A percentile compares a stretch with the other conserved stretches of the same genome.
phyloP scores from a whole-genome alignment of 2,329 filamentous ascomycete genomes.

The Plectosphaerella sp. region DNA sequence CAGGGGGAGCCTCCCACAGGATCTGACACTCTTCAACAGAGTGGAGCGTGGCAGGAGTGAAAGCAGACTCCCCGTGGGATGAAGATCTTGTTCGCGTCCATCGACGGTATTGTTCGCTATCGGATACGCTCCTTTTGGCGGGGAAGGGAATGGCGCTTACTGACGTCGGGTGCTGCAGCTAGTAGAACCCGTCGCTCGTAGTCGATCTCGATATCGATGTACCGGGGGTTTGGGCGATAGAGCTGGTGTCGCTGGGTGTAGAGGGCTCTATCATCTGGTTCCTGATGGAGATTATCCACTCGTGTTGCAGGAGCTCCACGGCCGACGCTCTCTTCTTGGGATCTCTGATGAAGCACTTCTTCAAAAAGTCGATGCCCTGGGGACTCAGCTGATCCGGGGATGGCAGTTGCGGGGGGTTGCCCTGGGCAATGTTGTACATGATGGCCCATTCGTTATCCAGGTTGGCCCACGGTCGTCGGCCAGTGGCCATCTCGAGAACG shows the following conservation, averaged over 20 bases:
- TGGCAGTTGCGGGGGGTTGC: slow-evolving; percentile 85
- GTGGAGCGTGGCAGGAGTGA: too few relatives aligned
- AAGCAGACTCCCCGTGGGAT: not conserved
- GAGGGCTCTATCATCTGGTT: slow-evolving; percentile 60
- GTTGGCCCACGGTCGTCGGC: slow-evolving; percentile 87
- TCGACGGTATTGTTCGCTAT: not conserved
- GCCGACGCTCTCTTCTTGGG: slow-evolving; percentile 75
- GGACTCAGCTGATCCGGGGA: slow-evolving; percentile 77
- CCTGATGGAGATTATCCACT: slow-evolving; percentile 73
- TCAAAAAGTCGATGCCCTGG: slow-evolving; percentile 81
- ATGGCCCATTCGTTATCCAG: slow-evolving; percentile 99
- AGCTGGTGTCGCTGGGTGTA: slow-evolving; percentile 54
- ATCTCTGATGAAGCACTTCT: slow-evolving; percentile 81
- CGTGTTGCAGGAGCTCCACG: slow-evolving; percentile 86
- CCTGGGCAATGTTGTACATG: slow-evolving; percentile 99
- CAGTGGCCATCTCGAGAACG: slow-evolving; percentile 95
- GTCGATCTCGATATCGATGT: slow-evolving; percentile 21
- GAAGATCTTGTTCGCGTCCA: too few relatives aligned
- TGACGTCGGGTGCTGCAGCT: slow-evolving; percentile 5
- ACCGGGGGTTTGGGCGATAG: slow-evolving; percentile 29
- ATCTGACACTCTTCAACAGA: too few relatives aligned
- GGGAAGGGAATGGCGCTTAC: not conserved
- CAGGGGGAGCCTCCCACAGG: too few relatives aligned
- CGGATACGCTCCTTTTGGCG: not conserved
- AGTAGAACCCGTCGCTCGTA: slow-evolving; percentile 13